Base-by-base conservation (phyloP, 495 filamentous ascomycete genomes). In the Penicillium arizonense region DNA sequence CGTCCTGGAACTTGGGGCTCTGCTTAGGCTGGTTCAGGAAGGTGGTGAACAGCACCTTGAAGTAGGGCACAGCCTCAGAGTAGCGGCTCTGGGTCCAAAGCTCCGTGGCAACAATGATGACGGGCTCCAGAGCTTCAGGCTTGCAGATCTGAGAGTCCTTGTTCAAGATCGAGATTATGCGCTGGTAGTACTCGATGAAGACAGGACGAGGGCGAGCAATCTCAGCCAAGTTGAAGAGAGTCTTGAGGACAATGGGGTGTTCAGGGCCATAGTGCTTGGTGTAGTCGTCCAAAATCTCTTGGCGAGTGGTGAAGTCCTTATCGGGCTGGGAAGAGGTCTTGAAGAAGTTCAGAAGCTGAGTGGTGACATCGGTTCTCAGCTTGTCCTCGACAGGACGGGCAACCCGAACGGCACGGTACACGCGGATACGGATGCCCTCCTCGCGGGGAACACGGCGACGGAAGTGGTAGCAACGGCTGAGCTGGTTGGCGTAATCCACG, bases 101-200 rank as follows among this genome's bases (percentile, higher is more conserved):
- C 49, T 74, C 71, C 5, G 58, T 71, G n/a, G 61, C 57, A 12
- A 74, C 65, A 32, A 74, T 64, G n/a, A 72, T 43, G 4, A 74
- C 48, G 0, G 69, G 65, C 48, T 74, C 69, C 21, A 74, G 58
- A 3, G 71, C 71, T 10, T 69, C 65, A 0, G 63, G 62, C 16
- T 68, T 53, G 56, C 65, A 71, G 24, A 40, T 50, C 16, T 60
- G 55, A 0, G 69, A 57, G 16, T 69, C 62, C 52, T 72, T 71
- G 55, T 74, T 74, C 39, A 74, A 35, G 14, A 63, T 56, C 13
- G 46, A 47, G 14, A 74, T 60, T 24, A 74, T 71, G 28, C 60
- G 71, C 35, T 66, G 65, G 42, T 74, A 74, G 52, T 74, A 74
- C 35, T 69, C 67, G 7, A 74, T 53, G 11, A 61, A 70, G 16